A percentile compares a stretch with the other conserved stretches of the same genome.
Evolutionary conservation across 2,329 filamentous ascomycete species (phyloP).

Genomic region (Paecilomyces niveus): DNA sequence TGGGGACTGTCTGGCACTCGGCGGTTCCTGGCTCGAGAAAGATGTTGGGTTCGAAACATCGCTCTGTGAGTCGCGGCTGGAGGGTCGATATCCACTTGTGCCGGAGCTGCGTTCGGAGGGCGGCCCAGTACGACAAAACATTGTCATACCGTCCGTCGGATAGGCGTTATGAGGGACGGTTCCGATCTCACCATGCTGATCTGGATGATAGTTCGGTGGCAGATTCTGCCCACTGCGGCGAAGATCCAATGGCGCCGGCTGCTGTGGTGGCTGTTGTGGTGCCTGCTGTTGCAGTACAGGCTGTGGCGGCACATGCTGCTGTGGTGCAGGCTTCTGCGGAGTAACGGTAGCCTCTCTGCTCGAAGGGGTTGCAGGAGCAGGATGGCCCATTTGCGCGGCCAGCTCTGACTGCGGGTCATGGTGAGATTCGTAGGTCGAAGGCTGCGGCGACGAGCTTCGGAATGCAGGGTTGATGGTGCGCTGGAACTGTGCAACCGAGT

Average conservation of each 20-base stretch:
- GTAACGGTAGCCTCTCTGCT: conserved; percentile 47
- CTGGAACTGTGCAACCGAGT: conserved; percentile 93
- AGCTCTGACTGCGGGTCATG: conserved; percentile 75
- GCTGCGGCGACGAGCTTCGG: conserved; percentile 90
- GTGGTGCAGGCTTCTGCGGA: conserved; percentile 41
- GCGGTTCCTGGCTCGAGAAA: conserved; percentile 75
- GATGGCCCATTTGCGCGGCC: conserved; percentile 61
- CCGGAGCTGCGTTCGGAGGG: conserved; percentile 63
- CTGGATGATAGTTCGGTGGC: conserved; percentile 44
- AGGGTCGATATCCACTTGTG: conserved; percentile 63
- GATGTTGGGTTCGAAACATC: conserved; percentile 87
- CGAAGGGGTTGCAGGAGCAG: conserved; percentile 40
- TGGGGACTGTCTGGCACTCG: conserved; percentile 67
- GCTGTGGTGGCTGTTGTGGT: conserved; percentile 19
- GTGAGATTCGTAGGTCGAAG: conserved; percentile 86
- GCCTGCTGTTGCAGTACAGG: conserved; percentile 21
- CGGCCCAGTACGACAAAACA: conserved; percentile 77
- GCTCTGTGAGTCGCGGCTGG: conserved; percentile 81
- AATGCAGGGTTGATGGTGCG: conserved; percentile 93
- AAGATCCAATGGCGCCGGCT: conserved; percentile 31
- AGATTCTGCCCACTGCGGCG: conserved; percentile 30
- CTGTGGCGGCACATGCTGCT: conserved; percentile 5
- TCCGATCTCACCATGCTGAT: conserved; percentile 59
- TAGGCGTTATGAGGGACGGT: conserved; percentile 86
- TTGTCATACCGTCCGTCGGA: conserved; percentile 92